Evolutionary conservation across 1,284 basidiomycete genomes (phyloP), one percentile per base, ranked within the genome.

Genomic region (Sanguinoderma infundibulare): DNA sequence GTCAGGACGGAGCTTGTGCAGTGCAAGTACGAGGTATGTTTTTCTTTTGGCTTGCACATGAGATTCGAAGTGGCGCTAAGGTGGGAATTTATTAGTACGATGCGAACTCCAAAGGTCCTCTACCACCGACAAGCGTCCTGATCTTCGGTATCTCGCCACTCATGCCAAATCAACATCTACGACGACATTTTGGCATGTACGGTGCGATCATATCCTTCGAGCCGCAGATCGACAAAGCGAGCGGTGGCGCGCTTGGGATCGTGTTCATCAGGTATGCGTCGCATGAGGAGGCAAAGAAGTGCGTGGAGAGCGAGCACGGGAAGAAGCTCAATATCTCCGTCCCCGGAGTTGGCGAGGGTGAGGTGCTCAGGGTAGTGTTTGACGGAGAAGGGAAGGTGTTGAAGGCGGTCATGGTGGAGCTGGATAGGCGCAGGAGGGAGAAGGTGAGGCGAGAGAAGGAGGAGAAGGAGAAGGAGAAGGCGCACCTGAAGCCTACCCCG

Each of bases 201-300:
- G 96, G 96, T 1, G 73, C 79, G 12, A 81, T 97, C 68, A 70
- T 81, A 10, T 84, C 87, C 12, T 89, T 93, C 60, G 91, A 96
- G 65, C 85, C 90, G 38, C 93, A 96, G 72, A 85, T 92, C 63
- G 92, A 98, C 76, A 83, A 85, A 51, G 82, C 84, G 55, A 95
- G 89, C 22, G 95, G 95, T 14, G 89, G 87, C 63, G 87, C 91
- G 15, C 82, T 98, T 3, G 96, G 96, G 6, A 87, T 98, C 42
- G 87, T 93, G 55, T 88, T 86, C 72, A 83, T 98, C 69, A 87
- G 85, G 64, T 98, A 85, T 73, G 74, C 71, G 8, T 76, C 79
- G 0, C 83, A 85, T 61, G 85, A 86, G 20, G 86, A 89, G 59
- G 90, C 89, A 57, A 83, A 75, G 73, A 80, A 75, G 67, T 94